These are phyloP conservation scores for Zygotorulaspora florentina DNA, from an alignment of 805 yeast species.

Conservation along the genomic window DNA sequence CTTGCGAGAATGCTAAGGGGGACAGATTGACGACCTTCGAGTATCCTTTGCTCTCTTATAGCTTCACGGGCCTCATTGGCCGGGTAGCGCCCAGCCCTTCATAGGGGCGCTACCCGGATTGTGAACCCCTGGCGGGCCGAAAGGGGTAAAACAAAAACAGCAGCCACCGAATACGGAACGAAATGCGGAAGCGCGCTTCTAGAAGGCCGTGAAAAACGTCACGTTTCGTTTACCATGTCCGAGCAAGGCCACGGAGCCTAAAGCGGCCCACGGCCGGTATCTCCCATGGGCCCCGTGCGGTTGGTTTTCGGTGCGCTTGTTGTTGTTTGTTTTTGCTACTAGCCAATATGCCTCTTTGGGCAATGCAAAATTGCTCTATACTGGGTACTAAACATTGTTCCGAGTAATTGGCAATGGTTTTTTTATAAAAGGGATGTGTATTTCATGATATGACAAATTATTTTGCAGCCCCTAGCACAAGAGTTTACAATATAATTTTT, in stretches of 20 bases:
- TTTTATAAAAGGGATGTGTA: slow-evolving; percentile 2
- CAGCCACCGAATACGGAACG: not conserved
- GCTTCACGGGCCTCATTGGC: not conserved
- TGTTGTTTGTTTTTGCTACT: slow-evolving; percentile 1
- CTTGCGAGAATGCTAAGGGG: not conserved
- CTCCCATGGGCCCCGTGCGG: too few species aligned
- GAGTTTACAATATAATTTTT: not conserved
- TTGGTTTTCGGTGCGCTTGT: not conserved
- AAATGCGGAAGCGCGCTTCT: not conserved
- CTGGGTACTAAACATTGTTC: not conserved
- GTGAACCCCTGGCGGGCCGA: not conserved
- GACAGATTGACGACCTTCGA: not conserved
- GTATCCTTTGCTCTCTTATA: not conserved
- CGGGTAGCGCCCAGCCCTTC: not conserved
- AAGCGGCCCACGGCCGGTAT: too few species aligned
- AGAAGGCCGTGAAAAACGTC: not conserved
- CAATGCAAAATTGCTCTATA: not conserved
- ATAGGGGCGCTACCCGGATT: not conserved
- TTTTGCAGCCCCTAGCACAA: too few species aligned
- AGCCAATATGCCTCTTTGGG: not conserved
- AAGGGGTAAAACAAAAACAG: not conserved
- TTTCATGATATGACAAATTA: not conserved
- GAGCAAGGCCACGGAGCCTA: not conserved
- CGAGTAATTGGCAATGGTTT: not conserved
- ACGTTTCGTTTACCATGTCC: not conserved